Base-by-base conservation (phyloP, 2,329 filamentous ascomycete species). In the Neurospora sp. region DNA sequence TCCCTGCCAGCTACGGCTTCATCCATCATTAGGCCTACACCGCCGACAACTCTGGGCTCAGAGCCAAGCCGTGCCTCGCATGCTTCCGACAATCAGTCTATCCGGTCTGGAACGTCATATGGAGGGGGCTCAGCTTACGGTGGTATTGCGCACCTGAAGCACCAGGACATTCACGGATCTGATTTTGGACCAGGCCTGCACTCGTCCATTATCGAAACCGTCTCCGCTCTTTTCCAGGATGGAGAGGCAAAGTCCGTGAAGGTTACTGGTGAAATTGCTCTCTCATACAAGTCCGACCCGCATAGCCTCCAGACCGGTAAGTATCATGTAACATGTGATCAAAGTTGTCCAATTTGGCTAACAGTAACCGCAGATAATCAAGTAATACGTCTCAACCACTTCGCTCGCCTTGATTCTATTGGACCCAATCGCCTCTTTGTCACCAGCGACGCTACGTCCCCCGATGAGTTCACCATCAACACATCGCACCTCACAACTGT, bases 341-440 rank as follows among this genome's bases (percentile, higher is more conserved):
- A 66, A 12, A 19, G 12, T 12, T 70, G 43, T 67, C 65, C 38
- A 37, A 17, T 12, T 57, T 70, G 39, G 62, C 72, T 78, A 70
- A 79, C 71, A 69, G 67, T 67, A 73, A 12, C 6, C 19, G 1
- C 37, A 88, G 86, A 81, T 23, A 82, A 83, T 38, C 86, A 94
- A 76, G 90, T 83, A 1, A 90, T 98, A 74, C 90, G 92, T 23
- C 87, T 99, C 71, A 92, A 97, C 76, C 96, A 97, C 78, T 97
- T 97, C 78, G 82, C 89, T 10, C 86, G 87, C n/a, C 86, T 99
- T 6, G 96, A 98, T 76, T 93, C 92, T 76, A 94, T 99, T 70
- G 94, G 93, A 0, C 93, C 94, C 1, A 99, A 99, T 78, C 92
- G 93, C 62, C 92, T 93, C 70, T 97, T 98, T 80, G 89, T 98